phyloP scores from a whole-genome alignment of 2,329 filamentous ascomycete species.

The Clonostachys rosea region DNA sequence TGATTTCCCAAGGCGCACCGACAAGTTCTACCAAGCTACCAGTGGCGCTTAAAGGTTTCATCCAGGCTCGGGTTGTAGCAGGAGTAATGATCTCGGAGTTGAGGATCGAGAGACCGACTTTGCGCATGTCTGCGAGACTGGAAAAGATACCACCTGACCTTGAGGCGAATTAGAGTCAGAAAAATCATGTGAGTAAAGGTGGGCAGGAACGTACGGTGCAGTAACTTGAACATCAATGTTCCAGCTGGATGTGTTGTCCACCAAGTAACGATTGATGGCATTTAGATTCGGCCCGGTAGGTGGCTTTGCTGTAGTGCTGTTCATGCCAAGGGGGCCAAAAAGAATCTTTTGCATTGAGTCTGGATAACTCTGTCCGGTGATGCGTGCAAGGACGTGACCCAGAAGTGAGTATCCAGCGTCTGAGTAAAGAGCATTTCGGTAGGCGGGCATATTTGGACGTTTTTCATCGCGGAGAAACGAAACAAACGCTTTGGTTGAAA shows the following conservation, averaged over 20 bases:
- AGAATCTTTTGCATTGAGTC: background rate
- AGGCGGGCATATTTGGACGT: background rate
- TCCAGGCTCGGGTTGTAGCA: slow-evolving; percentile 6
- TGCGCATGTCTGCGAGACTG: slow-evolving; percentile 4
- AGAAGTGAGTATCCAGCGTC: slow-evolving; percentile 11
- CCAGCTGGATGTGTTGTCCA: background rate
- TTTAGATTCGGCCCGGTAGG: slow-evolving; percentile 2
- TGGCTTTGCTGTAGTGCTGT: background rate
- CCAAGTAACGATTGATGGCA: background rate
- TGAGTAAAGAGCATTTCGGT: slow-evolving; percentile 8
- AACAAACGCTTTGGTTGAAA: too few relatives aligned
- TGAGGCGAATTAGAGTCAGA: too few relatives aligned
- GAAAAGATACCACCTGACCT: slow-evolving; percentile 8
- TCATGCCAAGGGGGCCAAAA: slow-evolving; percentile 2
- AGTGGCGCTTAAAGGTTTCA: slow-evolving; percentile 9
- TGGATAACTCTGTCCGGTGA: background rate
- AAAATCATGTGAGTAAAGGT: too few relatives aligned
- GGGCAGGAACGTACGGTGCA: too few relatives aligned
- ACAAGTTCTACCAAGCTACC: slow-evolving; percentile 5
- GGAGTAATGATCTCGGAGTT: slow-evolving; percentile 7
- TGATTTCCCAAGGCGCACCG: slow-evolving; percentile 13
- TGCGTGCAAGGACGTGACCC: slow-evolving; percentile 6
- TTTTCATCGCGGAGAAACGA: background rate
- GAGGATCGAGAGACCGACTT: slow-evolving; percentile 11
- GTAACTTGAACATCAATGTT: background rate